These are phyloP conservation scores for Citrus inodora DNA, from an alignment of 345 rosid species.

Conservation along the genomic window DNA sequence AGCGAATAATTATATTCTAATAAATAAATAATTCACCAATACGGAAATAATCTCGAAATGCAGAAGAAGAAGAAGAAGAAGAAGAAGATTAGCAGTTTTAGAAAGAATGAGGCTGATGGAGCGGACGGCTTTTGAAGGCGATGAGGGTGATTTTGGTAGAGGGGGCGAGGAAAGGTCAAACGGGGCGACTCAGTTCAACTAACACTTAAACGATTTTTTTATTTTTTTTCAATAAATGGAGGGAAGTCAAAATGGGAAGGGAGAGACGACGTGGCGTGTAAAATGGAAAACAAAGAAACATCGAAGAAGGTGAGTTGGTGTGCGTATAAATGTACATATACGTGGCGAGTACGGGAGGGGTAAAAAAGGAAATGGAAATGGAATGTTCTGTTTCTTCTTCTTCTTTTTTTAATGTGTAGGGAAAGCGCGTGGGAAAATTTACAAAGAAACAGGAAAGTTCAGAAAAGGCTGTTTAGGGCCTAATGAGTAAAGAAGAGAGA, in stretches of 20 bases:
- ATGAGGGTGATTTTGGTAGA: no score
- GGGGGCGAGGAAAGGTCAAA: slow-evolving; percentile 1
- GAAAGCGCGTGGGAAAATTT: background rate
- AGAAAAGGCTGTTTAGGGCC: background rate
- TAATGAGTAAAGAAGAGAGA: background rate
- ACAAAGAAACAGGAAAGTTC: background rate
- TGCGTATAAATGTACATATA: background rate
- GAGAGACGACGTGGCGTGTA: background rate
- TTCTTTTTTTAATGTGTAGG: background rate
- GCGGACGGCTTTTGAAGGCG: no score
- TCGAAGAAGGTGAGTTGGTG: background rate
- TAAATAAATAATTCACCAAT: no score
- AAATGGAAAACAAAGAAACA: background rate
- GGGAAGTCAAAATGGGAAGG: background rate
- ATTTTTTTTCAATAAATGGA: background rate
- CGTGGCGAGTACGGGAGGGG: background rate
- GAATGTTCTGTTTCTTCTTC: background rate
- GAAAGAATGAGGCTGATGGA: no score
- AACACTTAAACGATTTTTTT: background rate
- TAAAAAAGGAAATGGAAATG: no score
- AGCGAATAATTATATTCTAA: no score
- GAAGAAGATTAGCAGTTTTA: no score
- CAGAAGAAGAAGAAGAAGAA: background rate
- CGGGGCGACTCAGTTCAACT: background rate
- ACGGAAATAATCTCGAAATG: background rate